Percentiles rank a stretch among this genome's conserved stretches.
phyloP scores from a whole-genome alignment of 139 green algal genomes.

The Pleodorina starrii region DNA sequence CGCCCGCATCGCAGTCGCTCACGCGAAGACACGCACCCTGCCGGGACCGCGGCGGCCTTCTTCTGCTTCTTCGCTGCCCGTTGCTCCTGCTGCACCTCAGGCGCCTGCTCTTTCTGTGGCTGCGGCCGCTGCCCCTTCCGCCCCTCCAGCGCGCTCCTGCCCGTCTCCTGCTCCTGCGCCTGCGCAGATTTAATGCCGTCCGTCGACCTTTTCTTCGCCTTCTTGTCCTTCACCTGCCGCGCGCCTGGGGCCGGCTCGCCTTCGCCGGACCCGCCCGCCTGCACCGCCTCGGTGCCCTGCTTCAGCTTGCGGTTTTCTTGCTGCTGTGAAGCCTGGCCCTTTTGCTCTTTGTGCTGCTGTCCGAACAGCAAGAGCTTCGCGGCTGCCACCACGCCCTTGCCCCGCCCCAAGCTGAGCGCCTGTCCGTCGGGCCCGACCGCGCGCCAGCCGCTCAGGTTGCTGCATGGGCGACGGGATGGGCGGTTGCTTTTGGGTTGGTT shows the following conservation, averaged over 20 bases:
- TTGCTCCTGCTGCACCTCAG: not conserved
- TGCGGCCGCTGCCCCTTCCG: not conserved
- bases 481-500: no score
- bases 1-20: no score
- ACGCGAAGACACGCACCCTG: no score
- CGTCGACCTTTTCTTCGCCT: no score
- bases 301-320: conserved; percentile 1
- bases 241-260: not conserved
- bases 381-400: conserved; percentile 15
- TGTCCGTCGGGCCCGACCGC: not conserved
- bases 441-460: conserved; percentile 41
- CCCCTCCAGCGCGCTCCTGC: no score
- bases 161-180: not conserved
- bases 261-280: no score
- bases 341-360: not conserved
- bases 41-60: not conserved
- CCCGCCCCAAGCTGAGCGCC: not conserved
- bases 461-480: conserved; percentile 7
- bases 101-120: not conserved
- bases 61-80: not conserved
- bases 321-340: not conserved
- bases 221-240: no score
- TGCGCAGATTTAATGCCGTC: no score
- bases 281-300: not conserved
- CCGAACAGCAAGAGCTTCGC: conserved; percentile 1